These are phyloP conservation scores for Aphanomyces astaci DNA, from an alignment of 352 stramenopile genomes.

Conservation along the genomic window DNA sequence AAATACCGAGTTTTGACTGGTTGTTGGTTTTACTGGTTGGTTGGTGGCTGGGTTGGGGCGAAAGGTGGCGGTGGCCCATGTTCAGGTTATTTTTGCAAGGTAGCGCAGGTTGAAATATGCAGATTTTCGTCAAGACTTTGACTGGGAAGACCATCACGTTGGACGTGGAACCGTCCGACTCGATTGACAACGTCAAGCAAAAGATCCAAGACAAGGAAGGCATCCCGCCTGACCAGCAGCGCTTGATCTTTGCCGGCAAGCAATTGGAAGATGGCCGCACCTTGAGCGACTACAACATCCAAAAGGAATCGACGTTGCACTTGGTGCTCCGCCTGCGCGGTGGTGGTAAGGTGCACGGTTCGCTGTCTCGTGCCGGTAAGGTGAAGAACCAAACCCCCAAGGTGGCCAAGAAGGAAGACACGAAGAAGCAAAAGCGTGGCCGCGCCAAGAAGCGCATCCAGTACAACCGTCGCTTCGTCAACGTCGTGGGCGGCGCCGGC, in stretches of 20 bases:
- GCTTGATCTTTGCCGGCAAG: conserved; percentile 87
- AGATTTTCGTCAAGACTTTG: conserved; percentile 26
- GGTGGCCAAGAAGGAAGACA: conserved; percentile 97
- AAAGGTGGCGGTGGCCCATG: background rate
- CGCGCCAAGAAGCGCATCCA: conserved; percentile 99
- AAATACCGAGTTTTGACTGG: conserved; percentile 16
- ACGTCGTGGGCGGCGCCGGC: conserved; percentile 95
- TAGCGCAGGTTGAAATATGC: conserved; percentile 27
- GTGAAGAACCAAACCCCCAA: conserved; percentile 99
- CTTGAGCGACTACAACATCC: conserved; percentile 92
- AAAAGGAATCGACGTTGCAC: conserved; percentile 96
- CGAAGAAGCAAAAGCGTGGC: conserved; percentile 95
- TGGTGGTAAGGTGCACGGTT: conserved; percentile 99
- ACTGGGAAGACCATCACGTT: conserved; percentile 85
- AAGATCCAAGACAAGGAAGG: conserved; percentile 91
- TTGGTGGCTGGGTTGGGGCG: conserved; percentile 10
- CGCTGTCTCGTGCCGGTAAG: conserved; percentile 99
- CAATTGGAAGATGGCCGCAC: conserved; percentile 87
- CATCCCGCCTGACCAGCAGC: conserved; percentile 89
- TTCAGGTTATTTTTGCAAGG: conserved; percentile 24
- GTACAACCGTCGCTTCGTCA: conserved; percentile 99
- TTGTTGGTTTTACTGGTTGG: conserved; percentile 19
- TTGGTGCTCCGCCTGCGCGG: conserved; percentile 91
- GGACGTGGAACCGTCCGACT: conserved; percentile 87
- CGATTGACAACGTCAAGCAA: conserved; percentile 93